Evolutionary conservation across 2,329 filamentous ascomycete genomes (phyloP), one percentile per base, ranked within the genome.

Genomic region (Colletotrichum sp.): DNA sequence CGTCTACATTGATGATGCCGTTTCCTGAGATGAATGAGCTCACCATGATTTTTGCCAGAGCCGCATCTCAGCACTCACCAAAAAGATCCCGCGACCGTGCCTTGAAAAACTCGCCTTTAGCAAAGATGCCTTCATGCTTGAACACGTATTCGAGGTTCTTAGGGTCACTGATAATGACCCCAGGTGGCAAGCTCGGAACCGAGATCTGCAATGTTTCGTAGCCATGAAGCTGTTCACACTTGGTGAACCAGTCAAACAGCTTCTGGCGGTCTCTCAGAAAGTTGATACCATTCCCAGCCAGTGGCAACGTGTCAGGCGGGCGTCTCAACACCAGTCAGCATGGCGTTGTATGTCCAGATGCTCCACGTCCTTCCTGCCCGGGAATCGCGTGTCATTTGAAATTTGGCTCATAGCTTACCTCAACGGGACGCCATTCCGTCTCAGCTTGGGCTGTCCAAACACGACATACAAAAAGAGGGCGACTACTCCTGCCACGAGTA

Each of bases 1-100:
- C 92, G 76, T 93, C 92, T 30, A 89, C 89, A 78, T 93, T 94
- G 82, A 93, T 93, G 78, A 94, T 93, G 30, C 92, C 92, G 77
- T 91, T 87, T 2, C 91, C 88, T 89, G 62, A 10, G 15, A 32
- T 22, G 58, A 22, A 16, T 27, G 18, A 25, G 22, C 39, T 66
- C 8, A 70, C 61, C 25, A 25, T 36, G 48, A 34, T 3, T 18
- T 3, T 1, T 66, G 81, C 68, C 81, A 83, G 89, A 28, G 6
- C 25, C n/a, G n/a, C 13, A 43, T n/a, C 3, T 6, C 4, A n/a
- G n/a, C 9, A 58, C 76, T 28, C 9, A 78, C 77, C 92, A 76
- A 94, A 94, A 1, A 94, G 83, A 79, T 93, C 92, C 87, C 89
- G 89, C 0, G 91, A 89, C 48, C 91, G 87, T 22, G 84, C 83